Base-by-base conservation (phyloP, 2,329 filamentous ascomycete genomes). In the Aspergillus uvarum region DNA sequence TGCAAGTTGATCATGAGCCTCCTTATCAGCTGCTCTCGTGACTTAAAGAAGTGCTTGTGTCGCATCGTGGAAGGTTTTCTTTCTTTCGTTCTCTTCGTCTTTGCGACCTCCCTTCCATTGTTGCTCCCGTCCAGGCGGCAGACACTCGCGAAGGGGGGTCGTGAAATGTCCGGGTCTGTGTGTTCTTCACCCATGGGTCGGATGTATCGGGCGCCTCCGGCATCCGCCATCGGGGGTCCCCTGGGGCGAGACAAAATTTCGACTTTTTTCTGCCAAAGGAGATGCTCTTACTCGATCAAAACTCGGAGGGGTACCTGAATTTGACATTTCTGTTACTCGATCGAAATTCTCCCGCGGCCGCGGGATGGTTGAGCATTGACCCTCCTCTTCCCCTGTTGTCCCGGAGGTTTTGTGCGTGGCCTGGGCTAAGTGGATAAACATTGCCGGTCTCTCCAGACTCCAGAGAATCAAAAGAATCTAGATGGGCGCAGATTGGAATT, bases 201-300 rank as follows among this genome's bases (percentile, higher is more conserved):
- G 44, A 56, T 16, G 16, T 19, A 63, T 71, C 70, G 70, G 69
- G 63, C 64, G 68, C 64, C 69, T 72, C 70, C 70, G 70, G 59
- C 54, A 70, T 60, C 64, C 64, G 58, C 50, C 54, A 58, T 64
- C 64, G 62, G 64, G 59, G 52, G 52, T 53, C 44, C 54, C 56
- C 50, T 53, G 58, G 51, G 51, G 59, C 58, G 19, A 51, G 6
- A 19, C 10, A 47, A 21, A 53, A 60, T 58, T 51, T 38, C 51
- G 58, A 35, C 32, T 16, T 38, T 6, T 16, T 32, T 26, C 26
- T 29, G 26, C 26, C 26, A 29, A 29, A 29, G 12, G n/a, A 24
- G 29, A 35, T 19, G 22, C 54, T 32, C 24, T 71, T 71, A 72
- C 68, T 70, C 67, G 68, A 71, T 71, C 66, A 63, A 70, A 71